Evolutionary conservation across 2,329 filamentous ascomycete genomes (phyloP), one percentile per base, ranked within the genome.

Genomic region (Lasiodiplodia sp.): DNA sequence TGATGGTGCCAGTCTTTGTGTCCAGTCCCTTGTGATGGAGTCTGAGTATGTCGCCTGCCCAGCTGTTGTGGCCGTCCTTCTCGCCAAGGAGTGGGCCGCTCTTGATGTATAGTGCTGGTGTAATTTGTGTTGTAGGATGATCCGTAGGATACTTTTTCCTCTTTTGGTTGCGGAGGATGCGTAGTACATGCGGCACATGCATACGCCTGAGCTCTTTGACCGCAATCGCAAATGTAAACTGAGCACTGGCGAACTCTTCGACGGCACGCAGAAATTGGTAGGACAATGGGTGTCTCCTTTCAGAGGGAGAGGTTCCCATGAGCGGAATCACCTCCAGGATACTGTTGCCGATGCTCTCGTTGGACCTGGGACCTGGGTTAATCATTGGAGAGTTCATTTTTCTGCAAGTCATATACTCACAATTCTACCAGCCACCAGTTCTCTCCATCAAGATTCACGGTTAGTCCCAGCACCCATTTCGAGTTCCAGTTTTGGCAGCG

Each of bases 381-480:
- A 72, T 72, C 23, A 64, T 73, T 6, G 72, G 52, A 18, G 70
- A 71, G 2, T 16, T 31, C 28, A 5, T 2, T 4, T 10, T n/a
- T 52, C 18, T 18, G 18, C 23, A 8, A 7, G 47, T n/a, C 21
- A 28, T n/a, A 23, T n/a, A 56, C 66, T 56, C 58, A 67, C 60
- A 79, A 68, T 67, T 79, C 73, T 12, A 78, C 68, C 16, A 78
- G 72, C 78, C 78, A 80, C 79, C 79, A 81, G 49, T 73, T 76
- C 58, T 77, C 75, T 10, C 79, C 79, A 18, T 75, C 71, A 1
- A 77, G 67, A 65, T 77, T 77, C 23, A 80, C 73, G 2, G 79
- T 69, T 56, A 91, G 86, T 71, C 90, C 89, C 49, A 96, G 81
- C 71, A 90, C 88, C 92, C 93, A 97, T 65, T 86, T 83, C 16